Conservation (phyloP, 306 rosid species). For the Lathyrus tuberosus region DNA sequence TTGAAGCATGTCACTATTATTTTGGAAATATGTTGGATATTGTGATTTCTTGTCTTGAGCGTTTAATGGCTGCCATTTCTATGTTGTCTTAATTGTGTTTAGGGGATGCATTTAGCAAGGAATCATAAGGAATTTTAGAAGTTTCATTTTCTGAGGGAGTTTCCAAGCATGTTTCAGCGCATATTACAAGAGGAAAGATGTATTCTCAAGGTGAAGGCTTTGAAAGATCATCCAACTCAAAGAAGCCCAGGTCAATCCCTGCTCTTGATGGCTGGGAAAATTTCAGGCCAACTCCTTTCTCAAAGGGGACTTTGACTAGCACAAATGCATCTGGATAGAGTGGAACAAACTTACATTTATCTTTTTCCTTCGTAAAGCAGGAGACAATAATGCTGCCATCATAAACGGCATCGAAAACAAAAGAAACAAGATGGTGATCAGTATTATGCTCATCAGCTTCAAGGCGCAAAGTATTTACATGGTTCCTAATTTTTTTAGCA, state of each 20-base stretch:
- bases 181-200: conserved; percentile 76
- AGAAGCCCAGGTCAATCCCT: conserved; percentile 88
- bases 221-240: conserved; percentile 82
- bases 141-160: conserved; percentile 46
- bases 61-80: no score
- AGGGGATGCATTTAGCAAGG: conserved; percentile 49
- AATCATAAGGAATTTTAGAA: conserved; percentile 44
- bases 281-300: conserved; percentile 79
- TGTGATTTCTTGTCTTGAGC: no score
- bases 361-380: conserved; percentile 91
- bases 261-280: conserved; percentile 80
- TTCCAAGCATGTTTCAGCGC: conserved; percentile 63
- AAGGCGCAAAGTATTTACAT: conserved; percentile 67
- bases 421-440: conserved; percentile 70
- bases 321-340: conserved; percentile 59
- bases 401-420: conserved; percentile 78
- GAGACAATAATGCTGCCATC: conserved; percentile 80
- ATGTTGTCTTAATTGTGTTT: no score
- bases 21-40: no score
- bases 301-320: conserved; percentile 71
- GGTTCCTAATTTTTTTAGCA: conserved; percentile 77
- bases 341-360: conserved; percentile 72
- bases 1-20: no score
- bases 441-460: conserved; percentile 64
- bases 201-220: conserved; percentile 80